phyloP scores from a whole-genome alignment of 2,329 filamentous ascomycete genomes.

The Calonectria henricotiae region DNA sequence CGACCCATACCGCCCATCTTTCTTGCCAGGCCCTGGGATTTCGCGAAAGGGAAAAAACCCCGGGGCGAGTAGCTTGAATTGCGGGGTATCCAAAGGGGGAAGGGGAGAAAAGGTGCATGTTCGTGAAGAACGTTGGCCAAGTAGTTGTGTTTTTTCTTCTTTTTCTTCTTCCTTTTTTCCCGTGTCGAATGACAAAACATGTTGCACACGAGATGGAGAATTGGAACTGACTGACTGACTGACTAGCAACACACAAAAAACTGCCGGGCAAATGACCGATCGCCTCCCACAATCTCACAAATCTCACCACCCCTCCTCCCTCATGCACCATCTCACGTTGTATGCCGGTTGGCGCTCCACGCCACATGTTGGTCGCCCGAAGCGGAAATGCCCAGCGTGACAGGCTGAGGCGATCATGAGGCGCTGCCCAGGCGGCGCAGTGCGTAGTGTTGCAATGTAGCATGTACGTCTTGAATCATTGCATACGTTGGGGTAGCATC shows the following conservation, averaged over 20 bases:
- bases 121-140: neutral
- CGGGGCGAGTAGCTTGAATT: neutral
- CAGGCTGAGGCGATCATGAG: conserved; percentile 27
- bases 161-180: too few relatives aligned
- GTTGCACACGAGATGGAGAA: too few relatives aligned
- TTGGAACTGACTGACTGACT: too few relatives aligned
- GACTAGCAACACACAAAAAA: too few relatives aligned
- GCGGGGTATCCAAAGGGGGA: conserved; percentile 13
- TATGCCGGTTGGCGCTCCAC: conserved; percentile 9
- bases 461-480: too few relatives aligned
- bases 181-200: too few relatives aligned
- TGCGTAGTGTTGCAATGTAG: conserved; percentile 7
- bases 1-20: neutral
- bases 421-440: conserved; percentile 20
- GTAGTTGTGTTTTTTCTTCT: too few relatives aligned
- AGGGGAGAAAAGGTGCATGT: neutral
- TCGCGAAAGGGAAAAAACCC: neutral
- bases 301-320: conserved; percentile 3
- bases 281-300: conserved; percentile 26
- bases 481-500: conserved; percentile 3
- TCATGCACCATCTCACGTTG: conserved; percentile 10
- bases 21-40: neutral
- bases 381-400: conserved; percentile 44
- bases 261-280: conserved; percentile 13
- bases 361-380: conserved; percentile 33